A percentile compares a stretch with the other conserved stretches of the same genome.
phyloP scores from a whole-genome alignment of 2,329 filamentous ascomycete genomes.

The Aureobasidium sp. region DNA sequence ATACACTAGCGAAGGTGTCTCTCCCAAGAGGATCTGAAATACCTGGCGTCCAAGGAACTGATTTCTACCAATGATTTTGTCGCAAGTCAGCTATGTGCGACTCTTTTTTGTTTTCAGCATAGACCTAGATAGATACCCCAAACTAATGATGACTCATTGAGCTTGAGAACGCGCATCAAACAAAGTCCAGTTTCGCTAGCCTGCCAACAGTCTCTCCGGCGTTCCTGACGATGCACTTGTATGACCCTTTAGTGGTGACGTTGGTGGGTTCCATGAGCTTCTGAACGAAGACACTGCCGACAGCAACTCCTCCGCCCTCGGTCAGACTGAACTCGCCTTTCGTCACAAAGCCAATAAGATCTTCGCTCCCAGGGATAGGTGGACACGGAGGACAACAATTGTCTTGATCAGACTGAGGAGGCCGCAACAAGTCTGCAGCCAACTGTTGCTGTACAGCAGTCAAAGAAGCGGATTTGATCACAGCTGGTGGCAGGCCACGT shows the following conservation, averaged over 20 bases:
- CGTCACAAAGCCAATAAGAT: slow-evolving; percentile 86
- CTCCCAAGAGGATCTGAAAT: not conserved
- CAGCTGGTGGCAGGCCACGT: slow-evolving; percentile 21
- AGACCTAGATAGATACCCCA: not conserved
- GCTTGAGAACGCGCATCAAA: slow-evolving; percentile 25
- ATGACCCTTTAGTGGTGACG: slow-evolving; percentile 37
- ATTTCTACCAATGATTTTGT: no score
- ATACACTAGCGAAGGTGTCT: not conserved
- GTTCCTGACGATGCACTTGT: slow-evolving; percentile 72
- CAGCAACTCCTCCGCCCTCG: slow-evolving; percentile 65
- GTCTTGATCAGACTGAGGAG: slow-evolving; percentile 22
- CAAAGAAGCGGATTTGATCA: not conserved
- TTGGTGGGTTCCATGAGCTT: not conserved
- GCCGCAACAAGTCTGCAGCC: slow-evolving; percentile 37
- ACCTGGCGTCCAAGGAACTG: not conserved
- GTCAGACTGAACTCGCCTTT: slow-evolving; percentile 76
- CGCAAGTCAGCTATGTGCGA: no score
- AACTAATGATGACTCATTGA: not conserved
- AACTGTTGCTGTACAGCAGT: slow-evolving; percentile 36
- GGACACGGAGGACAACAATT: slow-evolving; percentile 36
- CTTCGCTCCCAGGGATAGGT: slow-evolving; percentile 62
- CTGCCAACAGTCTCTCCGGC: slow-evolving; percentile 72
- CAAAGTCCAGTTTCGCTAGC: slow-evolving; percentile 68
- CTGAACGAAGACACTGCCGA: slow-evolving; percentile 60
- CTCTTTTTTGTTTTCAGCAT: no score